Evolutionary conservation across 371 early-diverging fungal species (phyloP), one percentile per base, ranked within the genome.

Genomic region (Mucor mucedo): DNA sequence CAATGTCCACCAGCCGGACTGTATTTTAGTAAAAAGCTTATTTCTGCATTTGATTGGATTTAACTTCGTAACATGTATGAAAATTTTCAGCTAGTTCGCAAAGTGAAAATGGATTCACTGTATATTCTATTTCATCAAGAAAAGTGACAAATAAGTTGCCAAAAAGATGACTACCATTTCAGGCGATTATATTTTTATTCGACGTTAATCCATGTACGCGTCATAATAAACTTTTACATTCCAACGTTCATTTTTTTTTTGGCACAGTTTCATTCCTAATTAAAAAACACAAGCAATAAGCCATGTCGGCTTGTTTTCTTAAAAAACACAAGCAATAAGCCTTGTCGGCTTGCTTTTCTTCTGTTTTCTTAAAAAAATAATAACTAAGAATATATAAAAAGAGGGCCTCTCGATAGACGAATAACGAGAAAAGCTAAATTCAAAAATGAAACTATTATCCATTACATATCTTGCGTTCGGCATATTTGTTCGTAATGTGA

Each of bases 61-160:
- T 42, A 42, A 42, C 42, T 42, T 42, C 42, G 42, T 42, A 4
- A 42, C 42, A 42, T 42, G 42, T 42, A 42, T 42, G 42, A 42
- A 42, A 42, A 42, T 42, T 42, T 42, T 42, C 42, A 42, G 42
- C 14, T 42, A 42, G 42, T 42, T 42, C 42, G 42, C 42, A 42
- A 42, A 42, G 42, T 42, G 42, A 42, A 42, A 42, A 42, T 42
- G 42, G 42, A 42, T 42, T 42, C 42, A 42, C 42, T 42, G 42
- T 42, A 35, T 35, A 35, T 35, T 35, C 35, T 35, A 35, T 35
- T 35, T 35, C 35, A 35, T 14, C 8, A 42, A 42, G 42, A 42
- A 42, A 42, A 42, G 42, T 42, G 8, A 42, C 42, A 35, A 35
- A 35, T 35, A 35, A 35, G 35, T 35, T 35, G 35, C 42, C 42